Percentiles rank a stretch among this genome's conserved stretches.
Conservation (phyloP, 164 flowering plant genomes). For the Vitis amurensis region DNA sequence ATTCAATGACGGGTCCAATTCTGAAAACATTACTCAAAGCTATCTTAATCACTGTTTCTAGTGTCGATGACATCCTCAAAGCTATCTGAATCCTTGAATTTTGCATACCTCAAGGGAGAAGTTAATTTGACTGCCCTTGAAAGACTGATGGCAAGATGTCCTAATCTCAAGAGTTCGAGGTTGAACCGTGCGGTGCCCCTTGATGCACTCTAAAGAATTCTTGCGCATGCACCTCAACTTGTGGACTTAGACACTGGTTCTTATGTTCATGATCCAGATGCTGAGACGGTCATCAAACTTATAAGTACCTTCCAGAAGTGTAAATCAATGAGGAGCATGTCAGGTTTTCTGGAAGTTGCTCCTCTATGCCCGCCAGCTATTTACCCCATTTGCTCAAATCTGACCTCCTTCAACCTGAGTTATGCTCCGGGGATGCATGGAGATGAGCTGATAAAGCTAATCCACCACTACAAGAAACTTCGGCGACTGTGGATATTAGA, state of each 20-base stretch:
- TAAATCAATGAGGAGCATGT: slow-evolving; percentile 64
- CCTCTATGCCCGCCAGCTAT: slow-evolving; percentile 50
- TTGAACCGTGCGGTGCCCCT: slow-evolving; percentile 64
- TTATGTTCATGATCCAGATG: slow-evolving; percentile 43
- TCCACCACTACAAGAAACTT: slow-evolving; percentile 61
- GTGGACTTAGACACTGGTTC: slow-evolving; percentile 74
- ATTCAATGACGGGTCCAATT: too few relatives aligned
- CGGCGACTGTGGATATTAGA: slow-evolving; percentile 71
- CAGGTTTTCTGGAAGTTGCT: slow-evolving; percentile 77
- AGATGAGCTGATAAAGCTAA: slow-evolving; percentile 51
- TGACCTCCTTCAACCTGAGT: slow-evolving; percentile 79
- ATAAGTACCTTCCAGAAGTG: slow-evolving; percentile 39
- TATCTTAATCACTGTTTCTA: too few relatives aligned
- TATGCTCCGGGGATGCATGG: slow-evolving; percentile 66
- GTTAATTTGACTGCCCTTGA: slow-evolving; percentile 66
- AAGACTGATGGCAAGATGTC: slow-evolving; percentile 79
- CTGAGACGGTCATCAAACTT: slow-evolving; percentile 43
- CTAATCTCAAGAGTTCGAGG: slow-evolving; percentile 63
- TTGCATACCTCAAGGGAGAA: slow-evolving; percentile 81
- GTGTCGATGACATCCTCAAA: too few relatives aligned
- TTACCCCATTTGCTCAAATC: slow-evolving; percentile 55
- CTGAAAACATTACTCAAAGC: too few relatives aligned
- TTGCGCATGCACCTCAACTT: slow-evolving; percentile 68
- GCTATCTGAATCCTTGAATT: slow-evolving; percentile 46
- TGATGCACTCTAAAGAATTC: slow-evolving; percentile 54